Conservation (phyloP, 2,329 filamentous ascomycete species). For the Decorospora gaudefroyi region DNA sequence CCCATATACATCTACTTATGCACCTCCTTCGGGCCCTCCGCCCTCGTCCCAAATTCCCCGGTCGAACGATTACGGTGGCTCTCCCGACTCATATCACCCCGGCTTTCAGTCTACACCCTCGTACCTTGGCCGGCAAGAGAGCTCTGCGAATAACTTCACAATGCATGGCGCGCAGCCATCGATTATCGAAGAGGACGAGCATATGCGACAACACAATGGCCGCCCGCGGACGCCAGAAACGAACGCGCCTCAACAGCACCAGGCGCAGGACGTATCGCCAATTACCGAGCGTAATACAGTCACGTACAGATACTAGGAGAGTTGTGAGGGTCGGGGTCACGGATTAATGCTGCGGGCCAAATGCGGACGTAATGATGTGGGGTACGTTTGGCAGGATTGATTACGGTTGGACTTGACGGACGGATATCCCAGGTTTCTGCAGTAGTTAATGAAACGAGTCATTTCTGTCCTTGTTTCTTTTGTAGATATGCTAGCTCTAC, state of each 20-base stretch:
- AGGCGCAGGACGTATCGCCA: slow-evolving; percentile 40
- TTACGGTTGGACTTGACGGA: slow-evolving; percentile 6
- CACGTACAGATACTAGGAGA: slow-evolving; percentile 44
- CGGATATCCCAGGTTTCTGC: slow-evolving; percentile 10
- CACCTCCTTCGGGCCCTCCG: slow-evolving; percentile 34
- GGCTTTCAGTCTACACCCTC: slow-evolving; percentile 49
- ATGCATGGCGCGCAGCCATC: slow-evolving; percentile 51
- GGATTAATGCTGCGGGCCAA: slow-evolving; percentile 13
- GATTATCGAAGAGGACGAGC: slow-evolving; percentile 36
- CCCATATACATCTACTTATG: slow-evolving; percentile 44
- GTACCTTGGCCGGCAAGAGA: slow-evolving; percentile 52
- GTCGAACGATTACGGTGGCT: slow-evolving; percentile 25
- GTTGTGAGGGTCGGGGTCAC: slow-evolving; percentile 5
- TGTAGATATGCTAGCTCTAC: background rate
- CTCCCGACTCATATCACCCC: slow-evolving; percentile 39
- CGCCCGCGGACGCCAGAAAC: slow-evolving; percentile 36
- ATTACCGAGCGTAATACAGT: slow-evolving; percentile 45
- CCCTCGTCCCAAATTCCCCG: slow-evolving; percentile 24
- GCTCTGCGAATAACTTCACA: slow-evolving; percentile 50
- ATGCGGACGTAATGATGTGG: slow-evolving; percentile 17
- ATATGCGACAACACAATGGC: slow-evolving; percentile 28
- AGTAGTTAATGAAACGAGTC: slow-evolving; percentile 11
- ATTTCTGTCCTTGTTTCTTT: background rate
- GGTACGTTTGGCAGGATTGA: slow-evolving; percentile 11
- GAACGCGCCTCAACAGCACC: slow-evolving; percentile 16